phyloP scores from a whole-genome alignment of 2,329 filamentous ascomycete species.

The Lecanoromycetidae sp. region DNA sequence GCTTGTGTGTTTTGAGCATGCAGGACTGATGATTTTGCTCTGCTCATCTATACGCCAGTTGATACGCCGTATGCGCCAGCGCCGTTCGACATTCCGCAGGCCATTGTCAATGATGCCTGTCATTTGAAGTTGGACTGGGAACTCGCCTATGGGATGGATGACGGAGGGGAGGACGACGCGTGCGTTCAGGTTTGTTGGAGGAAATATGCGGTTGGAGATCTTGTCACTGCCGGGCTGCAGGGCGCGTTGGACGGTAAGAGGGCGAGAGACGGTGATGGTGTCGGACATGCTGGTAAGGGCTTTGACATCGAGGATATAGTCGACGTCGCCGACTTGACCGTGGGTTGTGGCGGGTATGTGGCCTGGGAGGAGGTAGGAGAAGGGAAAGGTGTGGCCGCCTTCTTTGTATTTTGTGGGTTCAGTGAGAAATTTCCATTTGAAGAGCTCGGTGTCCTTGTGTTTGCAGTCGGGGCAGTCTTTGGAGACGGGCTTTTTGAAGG shows the following conservation, averaged over 20 bases:
- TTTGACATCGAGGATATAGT: slow-evolving; percentile 65
- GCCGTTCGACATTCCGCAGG: slow-evolving; percentile 53
- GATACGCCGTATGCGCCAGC: slow-evolving; percentile 84
- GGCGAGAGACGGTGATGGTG: slow-evolving; percentile 52
- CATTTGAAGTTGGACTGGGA: slow-evolving; percentile 66
- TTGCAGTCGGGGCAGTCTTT: slow-evolving; percentile 67
- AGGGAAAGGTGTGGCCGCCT: slow-evolving; percentile 69
- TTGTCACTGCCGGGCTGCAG: slow-evolving; percentile 65
- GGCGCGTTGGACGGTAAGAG: slow-evolving; percentile 65
- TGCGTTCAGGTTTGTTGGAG: slow-evolving; percentile 85
- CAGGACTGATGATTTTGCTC: slow-evolving; percentile 63
- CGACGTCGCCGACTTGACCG: slow-evolving; percentile 57
- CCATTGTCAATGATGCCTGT: slow-evolving; percentile 72
- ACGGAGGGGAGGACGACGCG: slow-evolving; percentile 70
- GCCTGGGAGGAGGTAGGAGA: slow-evolving; percentile 75
- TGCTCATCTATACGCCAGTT: slow-evolving; percentile 90
- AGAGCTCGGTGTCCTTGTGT: slow-evolving; percentile 58
- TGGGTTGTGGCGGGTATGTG: slow-evolving; percentile 75
- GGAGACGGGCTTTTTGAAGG: slow-evolving; percentile 71
- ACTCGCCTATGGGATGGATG: slow-evolving; percentile 74
- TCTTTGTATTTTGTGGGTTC: slow-evolving; percentile 35
- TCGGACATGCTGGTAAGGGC: slow-evolving; percentile 49
- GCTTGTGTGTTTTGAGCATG: slow-evolving; percentile 63
- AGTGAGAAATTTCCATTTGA: slow-evolving; percentile 65
- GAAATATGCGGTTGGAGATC: slow-evolving; percentile 86